Conservation (phyloP, 768 basidiomycete species). For the Russula ochroleuca region DNA sequence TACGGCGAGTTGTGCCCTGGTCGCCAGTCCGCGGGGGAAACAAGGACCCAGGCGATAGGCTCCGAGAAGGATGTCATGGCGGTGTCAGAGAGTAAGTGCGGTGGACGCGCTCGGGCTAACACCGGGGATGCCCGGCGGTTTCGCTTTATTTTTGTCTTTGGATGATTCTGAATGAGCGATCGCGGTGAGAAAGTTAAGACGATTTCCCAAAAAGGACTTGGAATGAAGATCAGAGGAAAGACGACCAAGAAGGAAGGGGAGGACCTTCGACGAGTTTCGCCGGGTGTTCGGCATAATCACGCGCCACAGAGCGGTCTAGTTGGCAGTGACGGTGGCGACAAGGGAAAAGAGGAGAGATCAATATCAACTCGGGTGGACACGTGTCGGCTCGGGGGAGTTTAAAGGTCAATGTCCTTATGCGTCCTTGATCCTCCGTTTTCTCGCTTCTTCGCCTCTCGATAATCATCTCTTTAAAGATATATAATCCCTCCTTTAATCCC, state of each 20-base stretch:
- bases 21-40: background rate
- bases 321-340: background rate
- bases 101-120: background rate
- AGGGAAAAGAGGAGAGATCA: background rate
- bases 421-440: conserved; percentile 8
- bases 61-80: background rate
- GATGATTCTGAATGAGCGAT: background rate
- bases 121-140: background rate
- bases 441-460: conserved; percentile 10
- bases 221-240: too few relatives aligned
- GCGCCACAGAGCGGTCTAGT: background rate
- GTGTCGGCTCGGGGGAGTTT: background rate
- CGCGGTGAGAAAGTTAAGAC: background rate
- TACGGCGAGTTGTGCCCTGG: too few relatives aligned
- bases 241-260: too few relatives aligned
- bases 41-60: background rate
- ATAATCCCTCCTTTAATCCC: conserved; percentile 12
- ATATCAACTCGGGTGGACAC: background rate
- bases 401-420: background rate
- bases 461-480: conserved; percentile 21
- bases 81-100: too few relatives aligned
- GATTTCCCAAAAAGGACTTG: background rate
- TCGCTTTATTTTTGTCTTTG: background rate
- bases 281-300: background rate
- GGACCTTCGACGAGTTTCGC: background rate